These are phyloP conservation scores for Globisporangium uncinulatum DNA, from an alignment of 352 stramenopile species.

Conservation along the genomic window DNA sequence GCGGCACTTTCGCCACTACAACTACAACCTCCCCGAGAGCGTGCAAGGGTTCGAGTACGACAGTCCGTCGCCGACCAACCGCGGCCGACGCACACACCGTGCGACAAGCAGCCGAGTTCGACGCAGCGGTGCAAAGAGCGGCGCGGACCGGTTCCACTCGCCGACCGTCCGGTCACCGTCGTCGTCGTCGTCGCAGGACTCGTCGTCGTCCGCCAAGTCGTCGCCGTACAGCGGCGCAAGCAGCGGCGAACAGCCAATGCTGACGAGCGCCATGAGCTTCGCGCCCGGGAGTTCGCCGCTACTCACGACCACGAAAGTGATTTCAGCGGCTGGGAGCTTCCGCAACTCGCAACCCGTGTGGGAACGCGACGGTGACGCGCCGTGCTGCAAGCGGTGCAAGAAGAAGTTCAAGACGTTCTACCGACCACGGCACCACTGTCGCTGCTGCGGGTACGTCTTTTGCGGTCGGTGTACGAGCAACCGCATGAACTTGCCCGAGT, in stretches of 20 bases:
- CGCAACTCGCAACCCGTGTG: constrained; percentile 77
- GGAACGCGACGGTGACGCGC: constrained; percentile 75
- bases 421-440: constrained; percentile 76
- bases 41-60: constrained; percentile 43
- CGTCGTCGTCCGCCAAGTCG: constrained; percentile 10
- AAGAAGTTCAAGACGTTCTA: constrained; percentile 87
- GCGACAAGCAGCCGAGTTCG: constrained; percentile 8
- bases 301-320: constrained; percentile 59
- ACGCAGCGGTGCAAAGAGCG: constrained; percentile 9
- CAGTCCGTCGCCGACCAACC: constrained; percentile 28
- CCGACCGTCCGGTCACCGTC: constrained; percentile 13
- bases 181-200: constrained; percentile 17
- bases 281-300: constrained; percentile 57
- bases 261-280: constrained; percentile 33
- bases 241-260: constrained; percentile 9
- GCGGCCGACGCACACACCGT: constrained; percentile 7
- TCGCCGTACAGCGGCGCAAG: constrained; percentile 7
- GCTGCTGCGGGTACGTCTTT: constrained; percentile 84
- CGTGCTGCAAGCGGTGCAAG: constrained; percentile 86
- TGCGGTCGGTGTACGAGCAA: constrained; percentile 75
- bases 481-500: constrained; percentile 83
- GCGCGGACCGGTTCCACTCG: constrained; percentile 16
- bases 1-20: constrained; percentile 70
- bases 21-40: constrained; percentile 73
- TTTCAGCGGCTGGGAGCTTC: constrained; percentile 49